These are phyloP conservation scores for Aspergillus melleus DNA, from an alignment of 2,329 filamentous ascomycete species.

Conservation along the genomic window DNA sequence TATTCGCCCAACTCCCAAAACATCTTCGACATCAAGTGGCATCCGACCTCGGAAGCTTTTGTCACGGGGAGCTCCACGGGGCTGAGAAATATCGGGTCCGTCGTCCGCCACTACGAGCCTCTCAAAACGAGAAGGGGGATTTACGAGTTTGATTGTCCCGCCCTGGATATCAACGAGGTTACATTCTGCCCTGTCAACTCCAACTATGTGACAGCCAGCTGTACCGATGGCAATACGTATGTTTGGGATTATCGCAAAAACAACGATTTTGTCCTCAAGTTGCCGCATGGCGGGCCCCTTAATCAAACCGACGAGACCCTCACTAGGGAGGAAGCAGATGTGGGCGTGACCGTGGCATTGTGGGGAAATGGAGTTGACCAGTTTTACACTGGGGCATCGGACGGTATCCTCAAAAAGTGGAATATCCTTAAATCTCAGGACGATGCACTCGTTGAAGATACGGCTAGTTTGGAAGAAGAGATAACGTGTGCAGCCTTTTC, in stretches of 20 bases:
- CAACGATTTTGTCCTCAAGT: slow-evolving; percentile 47
- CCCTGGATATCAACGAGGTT: slow-evolving; percentile 62
- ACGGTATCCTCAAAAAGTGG: slow-evolving; percentile 62
- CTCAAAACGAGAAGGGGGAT: slow-evolving; percentile 33
- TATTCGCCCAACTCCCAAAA: slow-evolving; percentile 52
- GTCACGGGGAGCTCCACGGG: slow-evolving; percentile 54
- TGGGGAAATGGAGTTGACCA: slow-evolving; percentile 56
- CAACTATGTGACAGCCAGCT: slow-evolving; percentile 58
- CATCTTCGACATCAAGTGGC: slow-evolving; percentile 61
- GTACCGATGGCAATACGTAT: slow-evolving; percentile 60
- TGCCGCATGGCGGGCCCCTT: slow-evolving; percentile 54
- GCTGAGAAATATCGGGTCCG: slow-evolving; percentile 45
- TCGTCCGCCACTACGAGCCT: slow-evolving; percentile 55
- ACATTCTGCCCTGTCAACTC: slow-evolving; percentile 49
- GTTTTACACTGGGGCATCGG: slow-evolving; percentile 61
- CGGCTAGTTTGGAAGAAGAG: slow-evolving; percentile 51
- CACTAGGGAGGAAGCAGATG: slow-evolving; percentile 53
- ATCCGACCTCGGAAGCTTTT: slow-evolving; percentile 51
- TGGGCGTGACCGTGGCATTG: slow-evolving; percentile 58
- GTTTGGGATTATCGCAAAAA: slow-evolving; percentile 59
- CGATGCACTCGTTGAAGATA: slow-evolving; percentile 54
- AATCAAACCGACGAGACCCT: slow-evolving; percentile 44
- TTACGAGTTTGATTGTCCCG: slow-evolving; percentile 56
- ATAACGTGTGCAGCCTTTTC: slow-evolving; percentile 61
- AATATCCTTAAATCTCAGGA: slow-evolving; percentile 54